phyloP scores from a whole-genome alignment of 1,139 yeast species.

The Candida tetrigidarum region DNA sequence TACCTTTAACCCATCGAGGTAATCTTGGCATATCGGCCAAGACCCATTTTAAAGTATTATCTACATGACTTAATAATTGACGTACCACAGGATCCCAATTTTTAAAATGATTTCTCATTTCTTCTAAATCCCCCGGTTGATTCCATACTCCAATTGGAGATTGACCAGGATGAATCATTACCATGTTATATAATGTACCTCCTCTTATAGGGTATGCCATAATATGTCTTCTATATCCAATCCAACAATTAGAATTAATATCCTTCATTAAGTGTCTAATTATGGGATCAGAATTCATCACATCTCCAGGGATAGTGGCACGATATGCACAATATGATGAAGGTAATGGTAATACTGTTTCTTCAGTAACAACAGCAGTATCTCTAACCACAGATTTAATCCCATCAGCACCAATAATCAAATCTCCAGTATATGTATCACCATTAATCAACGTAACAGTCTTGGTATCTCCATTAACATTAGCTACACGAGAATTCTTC shows the following conservation, averaged over 20 bases:
- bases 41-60: constrained; percentile 32
- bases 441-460: constrained; percentile 28
- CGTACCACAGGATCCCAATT: constrained; percentile 34
- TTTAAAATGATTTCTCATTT: constrained; percentile 25
- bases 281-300: constrained; percentile 26
- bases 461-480: constrained; percentile 25
- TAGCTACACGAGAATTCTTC: constrained; percentile 24
- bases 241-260: constrained; percentile 36
- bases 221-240: constrained; percentile 36
- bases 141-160: constrained; percentile 24
- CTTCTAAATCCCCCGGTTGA: constrained; percentile 25
- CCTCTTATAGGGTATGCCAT: constrained; percentile 33
- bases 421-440: constrained; percentile 27
- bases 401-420: constrained; percentile 44
- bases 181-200: constrained; percentile 21
- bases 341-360: constrained; percentile 20
- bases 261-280: constrained; percentile 23
- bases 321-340: constrained; percentile 23
- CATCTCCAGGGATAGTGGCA: constrained; percentile 22
- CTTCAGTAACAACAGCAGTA: constrained; percentile 16
- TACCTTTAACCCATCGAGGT: constrained; percentile 24
- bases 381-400: constrained; percentile 29
- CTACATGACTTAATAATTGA: constrained; percentile 24
- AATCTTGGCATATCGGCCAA: constrained; percentile 31
- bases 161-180: constrained; percentile 21